Percentiles rank a stretch among this genome's conserved stretches.
Evolutionary conservation across 495 filamentous ascomycete species (phyloP).

Genomic region (Neurospora sp.): DNA sequence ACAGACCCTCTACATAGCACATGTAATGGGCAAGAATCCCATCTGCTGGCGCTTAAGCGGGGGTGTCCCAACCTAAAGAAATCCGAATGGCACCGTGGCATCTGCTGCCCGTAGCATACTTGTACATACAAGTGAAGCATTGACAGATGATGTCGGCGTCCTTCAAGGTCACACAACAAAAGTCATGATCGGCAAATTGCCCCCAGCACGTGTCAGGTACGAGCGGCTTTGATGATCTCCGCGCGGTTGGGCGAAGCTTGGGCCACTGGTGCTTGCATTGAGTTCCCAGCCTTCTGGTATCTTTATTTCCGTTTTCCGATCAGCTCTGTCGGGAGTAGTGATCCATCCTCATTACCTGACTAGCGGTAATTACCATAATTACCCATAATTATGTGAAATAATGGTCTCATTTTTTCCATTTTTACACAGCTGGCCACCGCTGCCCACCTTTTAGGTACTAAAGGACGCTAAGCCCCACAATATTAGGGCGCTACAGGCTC

Average conservation of each 20-base stretch:
- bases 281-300: neutral
- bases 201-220: neutral
- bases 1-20: neutral
- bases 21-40: neutral
- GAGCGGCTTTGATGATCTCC: neutral
- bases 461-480: too few species aligned
- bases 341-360: too few species aligned
- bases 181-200: neutral
- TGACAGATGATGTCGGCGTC: neutral
- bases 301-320: neutral
- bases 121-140: neutral
- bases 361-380: too few species aligned
- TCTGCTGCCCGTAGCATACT: neutral
- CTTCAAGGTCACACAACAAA: neutral
- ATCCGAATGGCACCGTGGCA: neutral
- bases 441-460: too few species aligned
- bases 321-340: neutral
- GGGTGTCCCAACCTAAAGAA: neutral
- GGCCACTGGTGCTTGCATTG: neutral
- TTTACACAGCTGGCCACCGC: too few species aligned
- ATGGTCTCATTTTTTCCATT: too few species aligned
- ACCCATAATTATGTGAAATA: too few species aligned
- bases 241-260: neutral
- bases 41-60: neutral
- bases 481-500: too few species aligned